Conservation (phyloP, 768 basidiomycete species). For the Myochromella boudieri region DNA sequence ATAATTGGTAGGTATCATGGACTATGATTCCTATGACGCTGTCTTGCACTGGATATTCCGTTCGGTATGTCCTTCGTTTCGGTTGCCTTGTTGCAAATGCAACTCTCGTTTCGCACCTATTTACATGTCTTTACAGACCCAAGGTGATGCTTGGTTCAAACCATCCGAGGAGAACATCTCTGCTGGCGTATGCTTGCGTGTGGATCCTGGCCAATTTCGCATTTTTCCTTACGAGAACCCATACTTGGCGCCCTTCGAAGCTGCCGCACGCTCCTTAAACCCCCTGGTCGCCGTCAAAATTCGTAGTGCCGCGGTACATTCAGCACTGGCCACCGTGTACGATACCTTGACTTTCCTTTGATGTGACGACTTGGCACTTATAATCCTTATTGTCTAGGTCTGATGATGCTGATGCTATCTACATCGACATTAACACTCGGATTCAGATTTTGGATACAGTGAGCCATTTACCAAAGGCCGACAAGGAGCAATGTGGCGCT, state of each 20-base stretch:
- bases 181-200: conserved; percentile 75
- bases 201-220: conserved; percentile 67
- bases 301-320: conserved; percentile 77
- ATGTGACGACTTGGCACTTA: not conserved
- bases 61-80: conserved; percentile 42
- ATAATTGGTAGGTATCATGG: conserved; percentile 48
- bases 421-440: conserved; percentile 77
- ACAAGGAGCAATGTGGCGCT: conserved; percentile 90
- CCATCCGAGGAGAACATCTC: conserved; percentile 80
- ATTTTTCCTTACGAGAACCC: conserved; percentile 86
- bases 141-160: conserved; percentile 85
- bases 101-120: not conserved
- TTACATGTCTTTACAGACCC: conserved; percentile 47
- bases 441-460: conserved; percentile 85
- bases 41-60: conserved; percentile 79
- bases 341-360: conserved; percentile 18
- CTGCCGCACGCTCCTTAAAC: conserved; percentile 71
- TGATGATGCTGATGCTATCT: conserved; percentile 60
- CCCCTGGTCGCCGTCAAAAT: conserved; percentile 85
- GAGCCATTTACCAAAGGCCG: conserved; percentile 64
- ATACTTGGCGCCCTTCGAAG: conserved; percentile 81
- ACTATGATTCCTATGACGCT: conserved; percentile 82
- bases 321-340: conserved; percentile 69
- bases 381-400: conserved; percentile 37
- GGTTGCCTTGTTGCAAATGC: not conserved